Evolutionary conservation across 345 rosid genomes (phyloP).

Genomic region (Hirschfeldia incana): DNA sequence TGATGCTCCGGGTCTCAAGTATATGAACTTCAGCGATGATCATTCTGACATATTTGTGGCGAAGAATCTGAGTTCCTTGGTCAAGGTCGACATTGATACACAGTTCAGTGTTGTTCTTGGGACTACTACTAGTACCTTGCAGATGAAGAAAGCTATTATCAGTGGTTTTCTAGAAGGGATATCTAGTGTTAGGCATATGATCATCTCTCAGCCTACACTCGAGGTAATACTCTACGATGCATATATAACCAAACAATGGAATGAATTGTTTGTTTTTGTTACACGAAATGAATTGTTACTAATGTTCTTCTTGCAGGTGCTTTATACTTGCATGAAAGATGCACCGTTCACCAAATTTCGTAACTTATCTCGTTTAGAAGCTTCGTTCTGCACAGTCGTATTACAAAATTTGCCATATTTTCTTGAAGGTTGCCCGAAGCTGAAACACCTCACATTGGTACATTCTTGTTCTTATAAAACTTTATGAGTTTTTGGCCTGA

Average conservation of each 20-base stretch:
- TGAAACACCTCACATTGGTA: slow-evolving; percentile 17
- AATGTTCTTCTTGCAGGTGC: not conserved
- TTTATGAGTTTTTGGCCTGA: not conserved
- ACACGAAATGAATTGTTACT: not conserved
- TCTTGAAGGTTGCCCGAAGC: slow-evolving; percentile 9
- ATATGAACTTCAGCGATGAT: not conserved
- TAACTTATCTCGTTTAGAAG: not conserved
- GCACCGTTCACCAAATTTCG: not conserved
- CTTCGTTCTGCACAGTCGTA: not conserved
- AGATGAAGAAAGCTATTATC: not conserved
- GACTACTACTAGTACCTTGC: not conserved
- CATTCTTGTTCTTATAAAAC: not conserved
- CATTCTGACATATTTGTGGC: not conserved
- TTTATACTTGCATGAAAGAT: not conserved
- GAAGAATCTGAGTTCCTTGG: slow-evolving; percentile 16
- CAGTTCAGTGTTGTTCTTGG: not conserved
- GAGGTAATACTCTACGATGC: not conserved
- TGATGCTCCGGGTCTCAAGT: slow-evolving; percentile 17
- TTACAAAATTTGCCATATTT: not conserved
- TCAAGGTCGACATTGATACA: not conserved
- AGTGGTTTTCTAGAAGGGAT: not conserved
- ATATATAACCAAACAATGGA: not conserved
- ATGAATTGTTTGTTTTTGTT: not conserved
- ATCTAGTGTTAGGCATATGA: slow-evolving; percentile 16
- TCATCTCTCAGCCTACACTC: not conserved